Conservation (phyloP, 805 yeast species). For the Saturnispora galanensis region DNA sequence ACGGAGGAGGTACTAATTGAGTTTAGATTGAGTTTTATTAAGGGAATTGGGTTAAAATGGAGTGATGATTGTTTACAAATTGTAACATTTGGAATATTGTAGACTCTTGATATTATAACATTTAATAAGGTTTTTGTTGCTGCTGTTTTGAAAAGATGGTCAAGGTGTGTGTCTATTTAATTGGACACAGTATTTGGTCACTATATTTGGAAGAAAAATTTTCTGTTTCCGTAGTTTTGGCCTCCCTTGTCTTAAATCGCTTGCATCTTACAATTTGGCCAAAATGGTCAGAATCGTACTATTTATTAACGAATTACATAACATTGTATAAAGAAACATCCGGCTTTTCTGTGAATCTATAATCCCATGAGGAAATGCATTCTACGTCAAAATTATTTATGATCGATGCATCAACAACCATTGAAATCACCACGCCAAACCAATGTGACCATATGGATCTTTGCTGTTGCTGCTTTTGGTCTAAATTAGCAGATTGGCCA, state of each 20-base stretch:
- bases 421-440: constrained; percentile 54
- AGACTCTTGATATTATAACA: constrained; percentile 17
- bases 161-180: no score
- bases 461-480: constrained; percentile 19
- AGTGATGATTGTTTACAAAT: constrained; percentile 31
- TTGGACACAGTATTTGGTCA: no score
- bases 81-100: constrained; percentile 43
- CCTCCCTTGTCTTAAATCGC: no score
- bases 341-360: constrained; percentile 57
- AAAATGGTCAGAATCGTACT: no score
- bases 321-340: constrained; percentile 32
- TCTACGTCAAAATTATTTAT: constrained; percentile 31
- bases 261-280: no score
- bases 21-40: constrained; percentile 12
- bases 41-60: constrained; percentile 29
- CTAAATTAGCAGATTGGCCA: constrained; percentile 54
- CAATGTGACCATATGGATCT: constrained; percentile 59
- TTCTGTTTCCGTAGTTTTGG: no score
- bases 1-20: constrained; percentile 31
- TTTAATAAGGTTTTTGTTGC: constrained; percentile 6
- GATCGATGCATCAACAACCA: constrained; percentile 49
- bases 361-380: constrained; percentile 50
- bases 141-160: constrained; percentile 3
- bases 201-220: no score
- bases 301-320: not conserved